A percentile compares a stretch with the other conserved stretches of the same genome.
phyloP scores from a whole-genome alignment of 192 early-diverging fungal genomes.

The Geranomyces variabilis region DNA sequence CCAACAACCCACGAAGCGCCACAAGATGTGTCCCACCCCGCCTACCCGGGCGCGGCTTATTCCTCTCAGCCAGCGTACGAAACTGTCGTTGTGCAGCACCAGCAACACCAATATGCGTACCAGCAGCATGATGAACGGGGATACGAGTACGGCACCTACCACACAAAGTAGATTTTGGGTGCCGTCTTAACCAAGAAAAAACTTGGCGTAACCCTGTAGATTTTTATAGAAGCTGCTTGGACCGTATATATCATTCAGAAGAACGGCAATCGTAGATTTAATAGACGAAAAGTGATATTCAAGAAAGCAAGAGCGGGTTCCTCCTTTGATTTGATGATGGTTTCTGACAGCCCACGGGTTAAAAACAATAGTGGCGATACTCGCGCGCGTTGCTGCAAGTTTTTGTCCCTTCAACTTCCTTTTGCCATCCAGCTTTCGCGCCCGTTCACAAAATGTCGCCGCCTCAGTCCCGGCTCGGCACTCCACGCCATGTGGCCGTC shows the following conservation, averaged over 20 bases:
- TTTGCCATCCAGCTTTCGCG: no score
- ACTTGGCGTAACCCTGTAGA: neutral
- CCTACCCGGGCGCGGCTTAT: neutral
- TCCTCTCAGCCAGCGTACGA: neutral
- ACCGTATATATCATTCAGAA: no score
- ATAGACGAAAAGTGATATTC: no score
- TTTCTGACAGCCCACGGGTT: no score
- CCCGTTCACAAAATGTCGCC: neutral
- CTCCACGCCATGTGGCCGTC: constrained; percentile 25
- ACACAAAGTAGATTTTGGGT: neutral
- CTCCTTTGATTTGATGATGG: no score
- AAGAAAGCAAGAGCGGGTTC: no score
- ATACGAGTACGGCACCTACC: neutral
- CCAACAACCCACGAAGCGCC: no score
- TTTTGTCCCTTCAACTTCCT: no score
- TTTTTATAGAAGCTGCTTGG: neutral
- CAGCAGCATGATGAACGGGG: neutral
- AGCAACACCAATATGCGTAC: neutral
- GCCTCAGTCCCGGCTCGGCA: neutral
- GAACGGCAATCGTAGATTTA: no score
- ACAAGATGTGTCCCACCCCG: no score
- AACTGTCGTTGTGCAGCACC: neutral
- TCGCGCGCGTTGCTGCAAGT: no score
- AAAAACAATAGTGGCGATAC: no score
- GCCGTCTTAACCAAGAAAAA: neutral